A percentile compares a stretch with the other conserved stretches of the same genome.
These are phyloP conservation scores for Debaryomyces psychrophilus DNA, from an alignment of 1,139 yeast genomes.

Conservation along the genomic window DNA sequence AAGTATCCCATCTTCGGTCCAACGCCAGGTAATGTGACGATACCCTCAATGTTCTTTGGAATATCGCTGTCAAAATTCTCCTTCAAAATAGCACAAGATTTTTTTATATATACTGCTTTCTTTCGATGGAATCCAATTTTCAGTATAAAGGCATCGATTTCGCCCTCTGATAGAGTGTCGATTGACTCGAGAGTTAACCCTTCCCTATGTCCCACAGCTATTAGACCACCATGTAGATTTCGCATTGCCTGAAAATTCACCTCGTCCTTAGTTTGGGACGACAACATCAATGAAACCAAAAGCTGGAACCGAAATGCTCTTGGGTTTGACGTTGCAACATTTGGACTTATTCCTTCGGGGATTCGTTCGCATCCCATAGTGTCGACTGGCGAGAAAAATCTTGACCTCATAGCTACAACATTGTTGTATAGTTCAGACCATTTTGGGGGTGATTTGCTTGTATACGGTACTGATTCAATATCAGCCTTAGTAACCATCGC, in stretches of 20 bases:
- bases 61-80: constrained; percentile 65
- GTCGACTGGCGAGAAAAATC: constrained; percentile 79
- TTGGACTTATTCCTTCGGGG: constrained; percentile 51
- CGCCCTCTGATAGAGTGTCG: constrained; percentile 53
- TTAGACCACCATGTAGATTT: constrained; percentile 53
- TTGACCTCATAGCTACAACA: constrained; percentile 66
- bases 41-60: constrained; percentile 66
- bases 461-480: neutral
- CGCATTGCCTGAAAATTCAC: constrained; percentile 75
- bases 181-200: constrained; percentile 40
- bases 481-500: constrained; percentile 18
- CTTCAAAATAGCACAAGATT: constrained; percentile 56
- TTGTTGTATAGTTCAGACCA: constrained; percentile 62
- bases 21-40: constrained; percentile 80
- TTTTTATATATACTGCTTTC: constrained; percentile 71
- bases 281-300: constrained; percentile 78
- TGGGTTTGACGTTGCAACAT: constrained; percentile 34
- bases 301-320: constrained; percentile 68
- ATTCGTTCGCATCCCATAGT: constrained; percentile 83
- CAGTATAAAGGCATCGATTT: constrained; percentile 65
- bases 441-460: constrained; percentile 39
- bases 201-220: constrained; percentile 28
- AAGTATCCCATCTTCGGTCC: constrained; percentile 96
- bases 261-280: constrained; percentile 93
- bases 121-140: constrained; percentile 88